Base-by-base conservation (phyloP, 306 rosid species). In the Astragalus membranaceus region DNA sequence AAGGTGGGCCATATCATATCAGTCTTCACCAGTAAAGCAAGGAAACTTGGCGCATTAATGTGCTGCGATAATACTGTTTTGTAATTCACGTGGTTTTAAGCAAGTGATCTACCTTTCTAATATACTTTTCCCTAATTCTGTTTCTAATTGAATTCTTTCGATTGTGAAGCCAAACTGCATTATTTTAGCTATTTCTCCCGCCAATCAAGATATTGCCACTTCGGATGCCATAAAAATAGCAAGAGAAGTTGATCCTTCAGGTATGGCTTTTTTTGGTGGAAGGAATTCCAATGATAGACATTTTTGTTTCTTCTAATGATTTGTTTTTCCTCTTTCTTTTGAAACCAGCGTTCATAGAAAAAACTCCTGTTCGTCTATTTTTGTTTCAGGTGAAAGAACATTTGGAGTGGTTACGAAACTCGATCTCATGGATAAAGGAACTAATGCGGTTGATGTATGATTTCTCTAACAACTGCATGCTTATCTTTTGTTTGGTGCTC, bases 181-280 rank as follows among this genome's bases (percentile, higher is more conserved):
- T 82, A 93, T 93, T 86, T 85, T 93, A 78, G 98, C 98, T 33
- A 93, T 93, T 61, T 93, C 98, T 81, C 98, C 97, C 0, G 98
- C 98, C 69, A 93, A 93, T 85, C 98, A 93, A 90, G 98, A 93
- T 93, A 93, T 93, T 81, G 98, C 98, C 70, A 93, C 98, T n/a
- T 93, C 98, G 54, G 98, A 93, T 78, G 98, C 98, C 52, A 93
- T 93, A 79, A 93, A 93, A 82, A 91, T 93, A 37, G 98, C 97
- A 41, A 87, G 78, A 76, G 98, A 93, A 84, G 98, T 93, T 53
- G 98, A 93, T 64, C 97, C 98, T 52, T 67, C 98, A 84, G 97
- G 98, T 93, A 82, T 72, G 77, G 14, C 37, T 66, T 11, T 75
- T 62, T 58, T 51, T 59, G 41, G 69, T 59, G 71, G 66, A 75